Evolutionary conservation across 768 basidiomycete species (phyloP).

Genomic region (Roridomyces roridus): DNA sequence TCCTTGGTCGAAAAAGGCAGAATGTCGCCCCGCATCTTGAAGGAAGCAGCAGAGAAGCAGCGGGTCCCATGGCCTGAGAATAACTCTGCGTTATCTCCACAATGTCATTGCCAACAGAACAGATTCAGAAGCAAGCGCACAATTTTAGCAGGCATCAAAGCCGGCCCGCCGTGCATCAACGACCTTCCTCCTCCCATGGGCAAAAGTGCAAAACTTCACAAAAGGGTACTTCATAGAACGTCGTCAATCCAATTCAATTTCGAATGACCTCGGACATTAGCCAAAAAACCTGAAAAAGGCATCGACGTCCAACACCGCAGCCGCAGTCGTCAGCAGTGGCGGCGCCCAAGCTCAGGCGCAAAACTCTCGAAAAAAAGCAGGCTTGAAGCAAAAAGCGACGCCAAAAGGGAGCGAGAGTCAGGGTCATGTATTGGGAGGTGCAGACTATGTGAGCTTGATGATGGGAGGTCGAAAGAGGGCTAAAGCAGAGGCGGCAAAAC

Average conservation of each 20-base stretch:
- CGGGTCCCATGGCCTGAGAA: conserved; percentile 2
- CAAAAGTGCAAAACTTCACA: conserved; percentile 70
- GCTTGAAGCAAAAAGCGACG: conserved; percentile 56
- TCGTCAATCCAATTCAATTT: neutral
- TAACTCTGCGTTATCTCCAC: conserved; percentile 5
- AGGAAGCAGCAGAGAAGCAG: conserved; percentile 1
- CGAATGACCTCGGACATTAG: neutral
- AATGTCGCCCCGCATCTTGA: conserved; percentile 17
- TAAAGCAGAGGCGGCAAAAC: conserved; percentile 67
- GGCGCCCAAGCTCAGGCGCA: conserved; percentile 43
- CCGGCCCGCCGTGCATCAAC: too few relatives aligned
- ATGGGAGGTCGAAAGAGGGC: conserved; percentile 75
- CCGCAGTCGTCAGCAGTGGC: conserved; percentile 26
- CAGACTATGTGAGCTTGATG: conserved; percentile 78
- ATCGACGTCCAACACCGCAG: conserved; percentile 22
- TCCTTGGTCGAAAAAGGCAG: conserved; percentile 20
- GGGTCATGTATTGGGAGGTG: conserved; percentile 67
- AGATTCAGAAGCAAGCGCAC: too few relatives aligned
- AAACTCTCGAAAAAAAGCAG: conserved; percentile 55
- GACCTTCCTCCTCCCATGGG: conserved; percentile 66
- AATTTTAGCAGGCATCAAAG: too few relatives aligned
- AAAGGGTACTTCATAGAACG: conserved; percentile 44
- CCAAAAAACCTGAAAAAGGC: conserved; percentile 42
- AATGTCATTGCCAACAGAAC: neutral
- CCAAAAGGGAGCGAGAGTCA: conserved; percentile 27